Conservation (phyloP, 768 basidiomycete species). For the Mycena leptocephala region DNA sequence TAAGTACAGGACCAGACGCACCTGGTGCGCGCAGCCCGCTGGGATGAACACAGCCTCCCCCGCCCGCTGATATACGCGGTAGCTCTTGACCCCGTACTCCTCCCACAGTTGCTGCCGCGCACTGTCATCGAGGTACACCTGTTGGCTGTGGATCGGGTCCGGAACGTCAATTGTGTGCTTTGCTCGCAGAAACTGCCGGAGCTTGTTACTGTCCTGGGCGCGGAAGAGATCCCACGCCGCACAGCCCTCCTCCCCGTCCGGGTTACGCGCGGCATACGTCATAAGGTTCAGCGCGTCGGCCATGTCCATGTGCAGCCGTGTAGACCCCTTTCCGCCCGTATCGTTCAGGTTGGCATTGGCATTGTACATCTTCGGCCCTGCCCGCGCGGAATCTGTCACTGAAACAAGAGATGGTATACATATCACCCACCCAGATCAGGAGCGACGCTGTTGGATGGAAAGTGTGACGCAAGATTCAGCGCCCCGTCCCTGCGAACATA, state of each 20-base stretch:
- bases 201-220: conserved; percentile 84
- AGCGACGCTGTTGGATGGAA: conserved; percentile 82
- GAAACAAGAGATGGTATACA: neutral
- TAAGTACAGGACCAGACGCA: conserved; percentile 48
- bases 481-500: conserved; percentile 94
- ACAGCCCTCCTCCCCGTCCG: conserved; percentile 79
- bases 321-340: conserved; percentile 85
- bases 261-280: conserved; percentile 75
- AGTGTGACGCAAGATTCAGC: conserved; percentile 91
- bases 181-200: conserved; percentile 82
- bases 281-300: conserved; percentile 95
- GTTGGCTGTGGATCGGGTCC: conserved; percentile 95
- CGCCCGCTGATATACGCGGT: conserved; percentile 90
- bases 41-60: conserved; percentile 97
- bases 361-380: conserved; percentile 97
- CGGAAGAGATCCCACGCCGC: conserved; percentile 96
- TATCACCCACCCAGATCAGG: conserved; percentile 80
- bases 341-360: conserved; percentile 81
- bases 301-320: conserved; percentile 95
- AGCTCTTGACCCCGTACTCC: conserved; percentile 80
- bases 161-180: conserved; percentile 70
- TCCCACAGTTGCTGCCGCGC: conserved; percentile 80
- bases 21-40: conserved; percentile 94
- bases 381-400: conserved; percentile 30
- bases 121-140: conserved; percentile 85